A percentile compares a stretch with the other conserved stretches of the same genome.
These are phyloP conservation scores for Pilatotrama ljubarskyi DNA, from an alignment of 768 basidiomycete genomes.

Conservation along the genomic window DNA sequence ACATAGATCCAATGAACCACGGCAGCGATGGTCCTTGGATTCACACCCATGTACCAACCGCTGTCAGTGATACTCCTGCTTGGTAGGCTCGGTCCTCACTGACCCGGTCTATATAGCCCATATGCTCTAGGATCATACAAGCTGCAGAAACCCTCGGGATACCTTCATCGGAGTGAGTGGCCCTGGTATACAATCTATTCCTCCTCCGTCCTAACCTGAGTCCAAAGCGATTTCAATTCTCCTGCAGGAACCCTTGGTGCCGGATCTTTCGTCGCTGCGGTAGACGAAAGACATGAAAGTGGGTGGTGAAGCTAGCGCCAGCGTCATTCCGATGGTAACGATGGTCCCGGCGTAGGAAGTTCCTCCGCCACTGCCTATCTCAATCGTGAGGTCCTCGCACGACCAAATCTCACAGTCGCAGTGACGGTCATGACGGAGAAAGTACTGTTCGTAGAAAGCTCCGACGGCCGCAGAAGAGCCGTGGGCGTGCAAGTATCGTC, in stretches of 20 bases:
- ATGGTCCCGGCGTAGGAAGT: conserved; percentile 18
- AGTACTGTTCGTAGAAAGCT: conserved; percentile 19
- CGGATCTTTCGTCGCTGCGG: conserved; percentile 9
- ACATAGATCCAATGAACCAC: neutral
- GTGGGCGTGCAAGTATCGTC: conserved; percentile 17
- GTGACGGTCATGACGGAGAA: conserved; percentile 17
- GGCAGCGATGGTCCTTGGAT: conserved; percentile 14
- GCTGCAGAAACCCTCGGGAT: conserved; percentile 6
- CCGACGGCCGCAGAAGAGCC: neutral
- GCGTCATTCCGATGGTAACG: neutral
- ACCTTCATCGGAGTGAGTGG: neutral
- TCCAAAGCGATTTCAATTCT: conserved; percentile 23
- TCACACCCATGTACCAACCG: neutral
- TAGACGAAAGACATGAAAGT: conserved; percentile 24
- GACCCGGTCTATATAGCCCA: conserved; percentile 4
- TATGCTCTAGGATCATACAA: neutral
- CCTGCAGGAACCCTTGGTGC: conserved; percentile 19
- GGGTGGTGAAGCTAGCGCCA: neutral
- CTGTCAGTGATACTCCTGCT: neutral
- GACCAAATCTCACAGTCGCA: conserved; percentile 31
- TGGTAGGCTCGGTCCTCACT: neutral
- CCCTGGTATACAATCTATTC: neutral
- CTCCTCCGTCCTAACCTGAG: neutral
- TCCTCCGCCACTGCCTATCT: conserved; percentile 32
- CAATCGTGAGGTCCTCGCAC: conserved; percentile 19